phyloP scores from a whole-genome alignment of 208 protist genomes.

The Wallacemonas sp. region DNA sequence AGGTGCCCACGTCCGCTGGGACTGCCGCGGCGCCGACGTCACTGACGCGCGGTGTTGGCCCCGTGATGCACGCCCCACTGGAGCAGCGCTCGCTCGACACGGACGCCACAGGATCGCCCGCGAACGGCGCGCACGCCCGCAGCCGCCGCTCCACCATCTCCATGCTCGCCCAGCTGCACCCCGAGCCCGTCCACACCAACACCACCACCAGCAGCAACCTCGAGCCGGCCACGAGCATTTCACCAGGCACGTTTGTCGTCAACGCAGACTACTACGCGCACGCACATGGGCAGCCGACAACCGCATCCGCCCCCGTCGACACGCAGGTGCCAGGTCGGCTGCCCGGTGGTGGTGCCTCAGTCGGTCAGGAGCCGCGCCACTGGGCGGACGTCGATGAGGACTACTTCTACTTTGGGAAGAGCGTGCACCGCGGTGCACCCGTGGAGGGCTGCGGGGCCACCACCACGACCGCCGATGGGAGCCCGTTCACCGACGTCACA shows the following conservation, averaged over 20 bases:
- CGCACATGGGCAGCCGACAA: background rate
- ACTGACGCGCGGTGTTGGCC: background rate
- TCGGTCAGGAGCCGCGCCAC: background rate
- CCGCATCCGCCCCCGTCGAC: background rate
- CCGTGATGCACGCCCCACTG: constrained; percentile 10
- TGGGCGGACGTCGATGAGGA: constrained; percentile 67
- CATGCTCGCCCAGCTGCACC: constrained; percentile 10
- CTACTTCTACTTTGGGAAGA: constrained; percentile 85
- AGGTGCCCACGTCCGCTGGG: constrained; percentile 1
- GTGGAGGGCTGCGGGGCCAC: background rate
- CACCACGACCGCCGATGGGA: background rate
- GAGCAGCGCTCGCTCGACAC: background rate
- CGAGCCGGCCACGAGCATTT: constrained; percentile 44
- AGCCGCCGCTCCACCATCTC: constrained; percentile 11
- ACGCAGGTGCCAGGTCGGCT: background rate
- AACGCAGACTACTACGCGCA: constrained; percentile 46
- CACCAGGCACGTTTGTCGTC: constrained; percentile 56
- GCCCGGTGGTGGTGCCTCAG: background rate
- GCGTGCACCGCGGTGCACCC: constrained; percentile 8
- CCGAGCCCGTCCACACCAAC: background rate
- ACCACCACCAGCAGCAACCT: background rate
- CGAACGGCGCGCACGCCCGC: background rate
- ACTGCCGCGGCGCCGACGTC: constrained; percentile 10
- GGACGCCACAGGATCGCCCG: background rate
- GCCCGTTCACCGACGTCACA: background rate